phyloP scores from a whole-genome alignment of 108 stramenopile genomes.

The Chaetoceros muelleri region DNA sequence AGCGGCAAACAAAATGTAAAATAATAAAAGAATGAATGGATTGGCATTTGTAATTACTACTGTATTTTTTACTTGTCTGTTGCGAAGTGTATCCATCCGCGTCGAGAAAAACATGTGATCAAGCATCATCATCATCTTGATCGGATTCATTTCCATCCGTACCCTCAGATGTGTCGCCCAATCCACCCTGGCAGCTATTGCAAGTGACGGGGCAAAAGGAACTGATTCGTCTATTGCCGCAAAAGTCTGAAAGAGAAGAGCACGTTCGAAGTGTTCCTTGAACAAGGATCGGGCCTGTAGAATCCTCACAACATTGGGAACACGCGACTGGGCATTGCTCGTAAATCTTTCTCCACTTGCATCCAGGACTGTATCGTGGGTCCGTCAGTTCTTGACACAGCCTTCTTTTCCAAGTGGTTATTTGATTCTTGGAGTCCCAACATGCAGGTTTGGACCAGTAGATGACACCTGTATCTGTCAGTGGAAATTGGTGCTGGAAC shows the following conservation, averaged over 20 bases:
- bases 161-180: too few species aligned
- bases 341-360: neutral
- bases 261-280: neutral
- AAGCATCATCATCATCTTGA: too few species aligned
- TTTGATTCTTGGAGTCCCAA: neutral
- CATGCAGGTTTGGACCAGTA: neutral
- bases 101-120: too few species aligned
- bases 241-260: neutral
- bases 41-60: too few species aligned
- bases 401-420: neutral
- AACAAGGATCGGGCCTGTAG: neutral
- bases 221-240: neutral
- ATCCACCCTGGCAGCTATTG: neutral
- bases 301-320: neutral
- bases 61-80: too few species aligned
- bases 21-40: too few species aligned
- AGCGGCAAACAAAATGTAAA: too few species aligned
- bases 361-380: neutral
- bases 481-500: neutral
- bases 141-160: too few species aligned
- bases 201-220: neutral
- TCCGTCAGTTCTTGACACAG: neutral
- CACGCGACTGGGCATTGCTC: neutral
- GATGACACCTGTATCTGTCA: neutral
- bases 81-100: too few species aligned